Base-by-base conservation (phyloP, 1,284 basidiomycete genomes). In the Fomitopsis schrenkii region DNA sequence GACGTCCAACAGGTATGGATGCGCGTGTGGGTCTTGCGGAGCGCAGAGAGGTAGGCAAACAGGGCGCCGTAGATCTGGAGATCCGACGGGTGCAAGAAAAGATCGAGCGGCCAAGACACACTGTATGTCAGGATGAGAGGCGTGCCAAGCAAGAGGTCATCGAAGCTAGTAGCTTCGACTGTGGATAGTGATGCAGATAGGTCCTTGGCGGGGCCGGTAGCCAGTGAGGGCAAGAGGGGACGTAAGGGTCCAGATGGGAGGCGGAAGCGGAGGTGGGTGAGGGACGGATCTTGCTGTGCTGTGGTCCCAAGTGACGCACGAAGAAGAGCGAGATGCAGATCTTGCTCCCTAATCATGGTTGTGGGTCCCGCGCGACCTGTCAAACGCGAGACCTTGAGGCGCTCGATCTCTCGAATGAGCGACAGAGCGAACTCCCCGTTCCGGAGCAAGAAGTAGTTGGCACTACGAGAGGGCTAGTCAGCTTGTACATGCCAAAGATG, bases 101-200 rank as follows among this genome's bases (percentile, higher is more conserved):
- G 85, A 72, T 97, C 93, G 53, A 97, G 82, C 0, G 95, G 94
- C 90, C 93, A 97, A 0, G 85, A 77, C 28, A 94, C 85, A 8
- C 74, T 78, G 70, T 93, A 94, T 2, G 81, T 83, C 30, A 95
- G 79, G 2, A 79, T 74, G 26, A 94, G 76, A 0, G 89, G 85
- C 0, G 91, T 91, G n/a, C 93, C 93, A 35, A 95, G 83, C 2
- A 95, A 79, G 54, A 88, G 80, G 55, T 90, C 86, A 56, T 87
- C 84, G 71, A 95, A 95, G 10, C 82, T 73, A 0, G 82, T 79
- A 58, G 75, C 68, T 64, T 82, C 82, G 26, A 74, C 62, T 30
- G 71, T 64, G 64, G 60, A 74, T 67, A 59, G 75, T 70, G 61
- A 73, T n/a, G 70, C 62, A 55, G 73, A 68, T 55, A 78, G 62